A percentile compares a stretch with the other conserved stretches of the same genome.
These are phyloP conservation scores for Penicillium odoratum DNA, from an alignment of 495 filamentous ascomycete genomes.

Conservation along the genomic window DNA sequence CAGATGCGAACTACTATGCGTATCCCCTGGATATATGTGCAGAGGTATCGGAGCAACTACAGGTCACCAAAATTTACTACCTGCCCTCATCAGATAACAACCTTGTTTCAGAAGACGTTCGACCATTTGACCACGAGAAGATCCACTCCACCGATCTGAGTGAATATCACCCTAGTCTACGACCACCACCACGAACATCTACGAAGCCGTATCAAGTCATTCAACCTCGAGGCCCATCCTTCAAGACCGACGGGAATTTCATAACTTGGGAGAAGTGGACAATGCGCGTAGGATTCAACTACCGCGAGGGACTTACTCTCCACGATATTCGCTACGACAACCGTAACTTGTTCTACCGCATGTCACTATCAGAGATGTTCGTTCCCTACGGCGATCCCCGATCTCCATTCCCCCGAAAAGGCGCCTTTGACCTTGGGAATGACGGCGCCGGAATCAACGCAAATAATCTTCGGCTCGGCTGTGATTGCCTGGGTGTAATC, in stretches of 20 bases:
- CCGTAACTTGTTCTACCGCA: slow-evolving; percentile 65
- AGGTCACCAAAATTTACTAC: slow-evolving; percentile 52
- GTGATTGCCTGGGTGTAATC: slow-evolving; percentile 66
- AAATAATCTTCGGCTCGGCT: slow-evolving; percentile 61
- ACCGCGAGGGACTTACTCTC: slow-evolving; percentile 60
- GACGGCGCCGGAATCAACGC: slow-evolving; percentile 63
- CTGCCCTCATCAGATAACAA: slow-evolving; percentile 38
- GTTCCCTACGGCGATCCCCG: slow-evolving; percentile 66
- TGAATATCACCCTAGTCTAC: slow-evolving; percentile 68
- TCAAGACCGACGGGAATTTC: slow-evolving; percentile 47
- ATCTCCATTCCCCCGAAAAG: slow-evolving; percentile 62
- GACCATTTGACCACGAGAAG: slow-evolving; percentile 29
- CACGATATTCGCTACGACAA: slow-evolving; percentile 69
- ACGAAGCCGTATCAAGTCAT: slow-evolving; percentile 74
- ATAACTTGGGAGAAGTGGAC: slow-evolving; percentile 66
- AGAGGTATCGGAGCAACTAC: slow-evolving; percentile 58
- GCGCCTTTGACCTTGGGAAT: slow-evolving; percentile 70
- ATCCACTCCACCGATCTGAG: slow-evolving; percentile 50
- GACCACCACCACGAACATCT: slow-evolving; percentile 48
- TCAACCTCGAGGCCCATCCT: slow-evolving; percentile 78
- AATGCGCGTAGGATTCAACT: slow-evolving; percentile 64
- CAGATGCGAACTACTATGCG: slow-evolving; percentile 68
- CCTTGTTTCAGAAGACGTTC: slow-evolving; percentile 13
- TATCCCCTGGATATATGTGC: slow-evolving; percentile 72
- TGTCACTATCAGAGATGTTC: slow-evolving; percentile 75